Conservation (phyloP, 306 rosid genomes). For the Lathyrus aphaca region DNA sequence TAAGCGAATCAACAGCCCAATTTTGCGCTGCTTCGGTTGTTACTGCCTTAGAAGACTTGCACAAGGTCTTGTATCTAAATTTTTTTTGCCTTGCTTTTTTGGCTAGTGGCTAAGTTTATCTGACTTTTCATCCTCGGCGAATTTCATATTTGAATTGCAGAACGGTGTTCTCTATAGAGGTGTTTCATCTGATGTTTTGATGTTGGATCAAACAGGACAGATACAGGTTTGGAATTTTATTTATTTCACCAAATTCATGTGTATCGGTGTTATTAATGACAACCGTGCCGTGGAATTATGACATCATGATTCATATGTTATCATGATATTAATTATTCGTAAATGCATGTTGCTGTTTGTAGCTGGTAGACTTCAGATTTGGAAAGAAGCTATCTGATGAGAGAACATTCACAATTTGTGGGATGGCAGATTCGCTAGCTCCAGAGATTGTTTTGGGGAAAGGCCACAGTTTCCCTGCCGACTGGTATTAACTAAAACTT, state of each 20-base stretch:
- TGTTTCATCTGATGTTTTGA: constrained; percentile 81
- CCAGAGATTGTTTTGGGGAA: constrained; percentile 95
- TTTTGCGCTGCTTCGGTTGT: constrained; percentile 81
- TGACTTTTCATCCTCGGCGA: constrained; percentile 22
- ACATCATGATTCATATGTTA: constrained; percentile 24
- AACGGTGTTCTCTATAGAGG: constrained; percentile 93
- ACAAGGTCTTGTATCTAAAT: constrained; percentile 64
- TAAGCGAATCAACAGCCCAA: constrained; percentile 68
- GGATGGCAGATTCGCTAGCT: constrained; percentile 83
- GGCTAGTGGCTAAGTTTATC: constrained; percentile 26
- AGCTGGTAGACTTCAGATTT: constrained; percentile 93
- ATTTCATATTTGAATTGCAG: constrained; percentile 64
- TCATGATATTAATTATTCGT: constrained; percentile 25
- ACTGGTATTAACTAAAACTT: constrained; percentile 70
- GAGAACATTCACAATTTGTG: constrained; percentile 92
- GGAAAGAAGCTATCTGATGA: constrained; percentile 68
- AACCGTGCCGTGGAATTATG: constrained; percentile 2
- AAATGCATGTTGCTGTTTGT: constrained; percentile 37
- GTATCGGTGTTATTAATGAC: neutral
- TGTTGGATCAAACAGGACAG: constrained; percentile 80
- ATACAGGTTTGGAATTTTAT: constrained; percentile 61
- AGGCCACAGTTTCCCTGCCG: constrained; percentile 93
- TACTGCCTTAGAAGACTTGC: constrained; percentile 74
- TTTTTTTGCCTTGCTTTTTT: constrained; percentile 8
- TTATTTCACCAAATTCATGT: constrained; percentile 33